Conservation (phyloP, 78 protist genomes). For the Andalucia godoyi region DNA sequence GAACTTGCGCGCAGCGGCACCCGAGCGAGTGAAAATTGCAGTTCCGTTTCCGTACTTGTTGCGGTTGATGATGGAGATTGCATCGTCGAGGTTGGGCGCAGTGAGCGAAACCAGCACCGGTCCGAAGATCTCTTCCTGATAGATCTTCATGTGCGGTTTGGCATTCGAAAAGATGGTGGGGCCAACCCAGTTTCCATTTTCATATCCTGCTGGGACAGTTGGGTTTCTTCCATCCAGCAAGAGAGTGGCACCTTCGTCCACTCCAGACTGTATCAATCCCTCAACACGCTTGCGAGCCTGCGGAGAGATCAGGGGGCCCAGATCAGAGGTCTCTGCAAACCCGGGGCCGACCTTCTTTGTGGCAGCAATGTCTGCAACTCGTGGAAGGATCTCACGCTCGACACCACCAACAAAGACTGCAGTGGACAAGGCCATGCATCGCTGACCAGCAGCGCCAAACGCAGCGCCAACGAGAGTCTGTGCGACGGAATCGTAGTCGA, state of each 20-base stretch:
- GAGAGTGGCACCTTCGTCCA: conserved; percentile 68
- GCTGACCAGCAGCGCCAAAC: conserved; percentile 97
- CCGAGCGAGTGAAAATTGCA: conserved; percentile 88
- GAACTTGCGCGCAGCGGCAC: conserved; percentile 87
- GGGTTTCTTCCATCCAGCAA: conserved; percentile 76
- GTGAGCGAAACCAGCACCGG: conserved; percentile 67
- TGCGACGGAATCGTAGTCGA: conserved; percentile 66
- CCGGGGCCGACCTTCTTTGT: conserved; percentile 49
- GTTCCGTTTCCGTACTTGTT: conserved; percentile 97
- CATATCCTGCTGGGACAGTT: conserved; percentile 18
- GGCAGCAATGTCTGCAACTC: conserved; percentile 57
- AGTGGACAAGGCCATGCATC: conserved; percentile 96
- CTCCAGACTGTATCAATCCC: conserved; percentile 37
- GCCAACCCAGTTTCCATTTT: conserved; percentile 84
- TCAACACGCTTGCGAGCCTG: conserved; percentile 55
- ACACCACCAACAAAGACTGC: conserved; percentile 85
- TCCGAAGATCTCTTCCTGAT: conserved; percentile 92
- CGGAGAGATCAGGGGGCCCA: conserved; percentile 86
- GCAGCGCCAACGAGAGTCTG: conserved; percentile 83
- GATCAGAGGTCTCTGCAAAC: conserved; percentile 29
- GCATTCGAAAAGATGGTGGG: conserved; percentile 80
- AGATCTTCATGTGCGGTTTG: conserved; percentile 49
- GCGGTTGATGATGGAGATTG: conserved; percentile 81
- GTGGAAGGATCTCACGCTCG: conserved; percentile 58
- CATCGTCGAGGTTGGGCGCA: conserved; percentile 87